Evolutionary conservation across 2,329 filamentous ascomycete genomes (phyloP), one percentile per base, ranked within the genome.

Genomic region (Fusarium citri): DNA sequence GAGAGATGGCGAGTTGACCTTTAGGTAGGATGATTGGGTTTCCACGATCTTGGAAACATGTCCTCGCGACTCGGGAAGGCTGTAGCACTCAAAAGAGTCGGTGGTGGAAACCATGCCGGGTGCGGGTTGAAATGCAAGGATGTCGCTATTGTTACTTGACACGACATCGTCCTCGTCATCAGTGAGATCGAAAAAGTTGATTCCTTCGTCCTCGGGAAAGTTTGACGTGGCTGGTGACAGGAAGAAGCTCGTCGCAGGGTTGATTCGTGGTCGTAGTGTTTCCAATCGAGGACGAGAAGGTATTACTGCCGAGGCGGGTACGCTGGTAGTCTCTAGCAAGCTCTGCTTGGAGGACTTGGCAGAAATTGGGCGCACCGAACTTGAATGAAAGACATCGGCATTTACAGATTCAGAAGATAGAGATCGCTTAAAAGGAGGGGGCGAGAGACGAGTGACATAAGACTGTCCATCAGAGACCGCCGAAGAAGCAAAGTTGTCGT

Each of bases 401-500:
- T 73, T 72, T 5, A 73, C 66, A 18, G 76, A 76, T 47, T 78
- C 79, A 16, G 76, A 71, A 3, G 78, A 77, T 7, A 61, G 68
- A 20, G 70, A 72, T 23, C 83, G 82, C 65, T 81, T 82, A 45
- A 82, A 80, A 1, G 87, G 87, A 1, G 87, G 86, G 11, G 87
- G 86, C 4, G 87, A 88, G 18, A 88, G 77, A 42, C 80, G 78
- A 3, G 85, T 86, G 22, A 80, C 76, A 61, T 81, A 84, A 2
- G 81, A 76, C 23, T 81, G 78, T 4, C 64, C 80, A 55, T 88
- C 86, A 1, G 83, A 83, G 9, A 78, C 73, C 6, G 84, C 82
- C 2, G 85, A 84, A 6, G 82, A 84, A n/a, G 87, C 87, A 72
- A 90, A 90, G 78, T 89, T 89, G 68, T 89, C 86, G 70, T 90